phyloP scores from a whole-genome alignment of 2,329 filamentous ascomycete species.

The Myriosclerotinia duriaeana region DNA sequence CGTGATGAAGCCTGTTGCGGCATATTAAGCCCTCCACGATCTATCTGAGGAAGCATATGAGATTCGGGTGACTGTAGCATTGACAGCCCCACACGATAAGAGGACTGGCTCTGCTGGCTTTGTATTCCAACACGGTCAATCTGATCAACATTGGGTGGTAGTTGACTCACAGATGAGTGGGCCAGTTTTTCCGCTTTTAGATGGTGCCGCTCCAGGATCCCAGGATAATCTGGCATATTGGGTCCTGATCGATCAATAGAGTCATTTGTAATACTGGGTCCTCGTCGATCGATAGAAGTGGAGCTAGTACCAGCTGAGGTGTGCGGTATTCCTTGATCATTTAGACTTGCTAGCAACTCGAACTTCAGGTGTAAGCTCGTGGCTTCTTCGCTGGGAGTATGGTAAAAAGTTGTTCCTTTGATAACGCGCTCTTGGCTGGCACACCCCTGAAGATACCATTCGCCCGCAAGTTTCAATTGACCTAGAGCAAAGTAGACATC shows the following conservation, averaged over 20 bases:
- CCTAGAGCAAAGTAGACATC: conserved; percentile 19
- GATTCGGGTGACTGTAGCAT: background rate
- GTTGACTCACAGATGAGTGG: background rate
- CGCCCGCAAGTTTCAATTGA: background rate
- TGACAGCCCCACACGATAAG: background rate
- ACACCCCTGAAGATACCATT: conserved; percentile 17
- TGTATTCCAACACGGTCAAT: background rate
- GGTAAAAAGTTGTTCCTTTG: background rate
- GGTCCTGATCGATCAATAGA: background rate
- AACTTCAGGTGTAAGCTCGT: conserved; percentile 1
- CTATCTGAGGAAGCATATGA: background rate
- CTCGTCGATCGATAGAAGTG: conserved; percentile 12
- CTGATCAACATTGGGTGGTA: background rate
- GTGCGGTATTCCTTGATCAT: conserved; percentile 3
- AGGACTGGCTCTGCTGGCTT: background rate
- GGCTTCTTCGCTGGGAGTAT: background rate
- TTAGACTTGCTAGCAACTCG: conserved; percentile 4
- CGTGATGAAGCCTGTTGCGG: background rate
- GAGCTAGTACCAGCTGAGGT: background rate
- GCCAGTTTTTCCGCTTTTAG: background rate
- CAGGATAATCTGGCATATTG: background rate
- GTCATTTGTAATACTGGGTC: conserved; percentile 1
- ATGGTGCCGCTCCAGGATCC: background rate
- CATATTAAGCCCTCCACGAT: background rate
- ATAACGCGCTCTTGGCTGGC: conserved; percentile 7